phyloP scores from a whole-genome alignment of 345 rosid species.

The Boechera divaricarpa region DNA sequence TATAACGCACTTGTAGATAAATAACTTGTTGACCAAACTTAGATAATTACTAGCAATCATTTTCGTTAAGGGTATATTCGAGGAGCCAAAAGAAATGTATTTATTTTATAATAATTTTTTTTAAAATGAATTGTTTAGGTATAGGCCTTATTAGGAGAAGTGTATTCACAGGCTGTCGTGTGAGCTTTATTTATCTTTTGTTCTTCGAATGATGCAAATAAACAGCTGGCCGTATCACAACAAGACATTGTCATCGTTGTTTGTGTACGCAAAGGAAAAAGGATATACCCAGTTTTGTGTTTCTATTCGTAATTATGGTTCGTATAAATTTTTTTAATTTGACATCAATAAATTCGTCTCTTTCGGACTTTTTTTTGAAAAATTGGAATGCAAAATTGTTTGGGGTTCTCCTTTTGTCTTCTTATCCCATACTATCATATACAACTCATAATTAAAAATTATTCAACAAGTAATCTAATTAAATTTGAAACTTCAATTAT shows the following conservation, averaged over 20 bases:
- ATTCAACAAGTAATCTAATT: not conserved
- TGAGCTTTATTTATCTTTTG: constrained; percentile 24
- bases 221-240: constrained; percentile 46
- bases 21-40: constrained; percentile 18
- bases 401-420: not conserved
- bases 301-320: constrained; percentile 21
- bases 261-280: constrained; percentile 33
- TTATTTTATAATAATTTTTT: not conserved
- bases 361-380: not conserved
- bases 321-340: not conserved
- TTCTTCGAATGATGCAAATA: constrained; percentile 39
- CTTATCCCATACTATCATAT: not conserved
- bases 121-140: constrained; percentile 20
- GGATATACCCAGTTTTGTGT: constrained; percentile 31
- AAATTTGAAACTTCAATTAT: not conserved
- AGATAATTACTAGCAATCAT: constrained; percentile 26
- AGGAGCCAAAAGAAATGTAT: constrained; percentile 24
- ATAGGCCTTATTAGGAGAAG: constrained; percentile 45
- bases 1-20: not conserved
- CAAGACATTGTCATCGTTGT: constrained; percentile 42
- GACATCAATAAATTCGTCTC: constrained; percentile 12
- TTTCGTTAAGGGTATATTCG: constrained; percentile 35
- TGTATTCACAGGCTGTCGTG: constrained; percentile 48
- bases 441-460: not conserved
- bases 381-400: not conserved